phyloP scores from a whole-genome alignment of 257 asterid genomes.

The Scutellaria barbata region DNA sequence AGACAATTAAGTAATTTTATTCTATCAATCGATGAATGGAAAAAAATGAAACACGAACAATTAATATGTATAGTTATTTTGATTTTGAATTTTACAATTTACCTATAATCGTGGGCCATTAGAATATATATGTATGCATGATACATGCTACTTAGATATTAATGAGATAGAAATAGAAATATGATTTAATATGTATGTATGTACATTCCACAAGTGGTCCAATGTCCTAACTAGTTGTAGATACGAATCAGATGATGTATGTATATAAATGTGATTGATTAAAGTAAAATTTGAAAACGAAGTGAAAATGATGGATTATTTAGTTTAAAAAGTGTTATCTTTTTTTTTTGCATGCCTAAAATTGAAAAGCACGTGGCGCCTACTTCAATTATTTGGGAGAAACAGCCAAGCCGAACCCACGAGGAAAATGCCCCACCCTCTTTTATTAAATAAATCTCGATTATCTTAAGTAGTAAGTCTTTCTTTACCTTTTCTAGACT shows the following conservation, averaged over 20 bases:
- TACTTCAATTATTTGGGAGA: slow-evolving; percentile 33
- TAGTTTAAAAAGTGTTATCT: slow-evolving; percentile 13
- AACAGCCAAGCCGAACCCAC: slow-evolving; percentile 23
- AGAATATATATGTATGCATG: no score
- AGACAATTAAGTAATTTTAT: no score
- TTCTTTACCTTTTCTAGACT: neutral
- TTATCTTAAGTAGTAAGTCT: neutral
- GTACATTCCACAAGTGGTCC: no score
- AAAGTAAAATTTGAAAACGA: slow-evolving; percentile 1
- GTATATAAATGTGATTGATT: slow-evolving; percentile 1
- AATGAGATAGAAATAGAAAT: no score
- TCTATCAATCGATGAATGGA: no score
- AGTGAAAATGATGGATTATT: neutral
- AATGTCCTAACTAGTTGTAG: no score
- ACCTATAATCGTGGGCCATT: no score
- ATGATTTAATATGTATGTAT: no score
- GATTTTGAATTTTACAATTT: no score
- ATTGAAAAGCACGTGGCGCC: slow-evolving; percentile 22
- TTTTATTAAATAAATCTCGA: neutral
- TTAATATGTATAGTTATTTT: no score
- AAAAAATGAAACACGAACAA: no score
- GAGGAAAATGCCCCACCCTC: slow-evolving; percentile 17
- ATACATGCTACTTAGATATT: no score
- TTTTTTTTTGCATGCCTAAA: slow-evolving; percentile 28
- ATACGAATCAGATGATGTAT: neutral